These are phyloP conservation scores for Fusarium denticulatum DNA, from an alignment of 2,329 filamentous ascomycete genomes.

Conservation along the genomic window DNA sequence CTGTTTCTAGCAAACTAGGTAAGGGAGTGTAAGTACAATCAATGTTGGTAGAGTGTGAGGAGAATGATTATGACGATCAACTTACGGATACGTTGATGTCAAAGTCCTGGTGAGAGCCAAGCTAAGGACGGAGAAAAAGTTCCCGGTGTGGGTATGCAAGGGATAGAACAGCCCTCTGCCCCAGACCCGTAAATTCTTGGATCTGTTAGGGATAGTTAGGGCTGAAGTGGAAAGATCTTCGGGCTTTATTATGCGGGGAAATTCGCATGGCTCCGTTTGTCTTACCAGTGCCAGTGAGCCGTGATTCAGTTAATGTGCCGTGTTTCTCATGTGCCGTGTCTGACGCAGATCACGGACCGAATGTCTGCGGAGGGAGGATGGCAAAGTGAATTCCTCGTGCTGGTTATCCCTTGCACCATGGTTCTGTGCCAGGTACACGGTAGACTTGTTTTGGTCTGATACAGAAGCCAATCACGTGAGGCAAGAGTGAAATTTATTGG, in stretches of 20 bases:
- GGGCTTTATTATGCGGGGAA: not conserved
- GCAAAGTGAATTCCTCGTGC: not conserved
- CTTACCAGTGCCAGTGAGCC: not conserved
- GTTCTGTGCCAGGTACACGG: not conserved
- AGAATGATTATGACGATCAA: not conserved
- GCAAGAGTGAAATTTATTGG: not conserved
- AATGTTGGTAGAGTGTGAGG: not conserved
- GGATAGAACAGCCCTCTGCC: fast-evolving
- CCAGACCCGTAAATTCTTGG: not conserved
- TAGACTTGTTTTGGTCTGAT: not conserved
- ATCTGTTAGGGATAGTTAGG: not conserved
- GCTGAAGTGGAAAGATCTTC: not conserved
- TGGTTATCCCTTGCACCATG: not conserved
- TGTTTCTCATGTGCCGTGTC: not conserved
- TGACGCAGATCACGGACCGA: not conserved
- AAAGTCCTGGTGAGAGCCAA: fast-evolving
- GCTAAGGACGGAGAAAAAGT: not conserved
- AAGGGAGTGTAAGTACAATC: not conserved
- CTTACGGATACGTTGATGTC: not conserved
- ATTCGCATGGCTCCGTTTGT: not conserved
- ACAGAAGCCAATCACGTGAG: not conserved
- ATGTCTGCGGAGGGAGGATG: not conserved
- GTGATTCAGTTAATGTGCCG: not conserved
- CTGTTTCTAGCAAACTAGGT: not conserved
- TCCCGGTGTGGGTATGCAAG: not conserved